Conservation (phyloP, 2,329 filamentous ascomycete genomes). For the Penicillium sp. region DNA sequence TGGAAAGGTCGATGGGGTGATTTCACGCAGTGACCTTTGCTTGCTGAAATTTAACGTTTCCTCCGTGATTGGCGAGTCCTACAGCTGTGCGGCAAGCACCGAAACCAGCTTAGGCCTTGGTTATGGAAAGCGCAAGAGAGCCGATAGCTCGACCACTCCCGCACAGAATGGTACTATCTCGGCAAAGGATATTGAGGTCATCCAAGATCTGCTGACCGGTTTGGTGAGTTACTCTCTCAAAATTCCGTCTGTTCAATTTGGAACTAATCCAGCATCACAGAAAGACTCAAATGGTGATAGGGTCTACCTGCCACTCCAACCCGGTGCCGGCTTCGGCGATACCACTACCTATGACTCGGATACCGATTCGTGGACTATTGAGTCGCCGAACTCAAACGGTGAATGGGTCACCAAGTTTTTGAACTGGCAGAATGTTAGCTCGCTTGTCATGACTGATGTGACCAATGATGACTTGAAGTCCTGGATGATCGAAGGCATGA, state of each 20-base stretch:
- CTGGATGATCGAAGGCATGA: conserved; percentile 39
- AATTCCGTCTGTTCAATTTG: conserved; percentile 8
- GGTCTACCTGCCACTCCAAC: too few relatives aligned
- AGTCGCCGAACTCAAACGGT: too few relatives aligned
- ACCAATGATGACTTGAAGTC: conserved; percentile 53
- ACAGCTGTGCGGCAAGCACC: conserved; percentile 41
- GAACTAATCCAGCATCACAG: too few relatives aligned
- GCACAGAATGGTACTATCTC: conserved; percentile 33
- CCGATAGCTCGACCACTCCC: conserved; percentile 7
- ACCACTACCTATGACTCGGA: too few relatives aligned
- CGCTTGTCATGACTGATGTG: conserved; percentile 10
- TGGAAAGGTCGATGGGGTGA: conserved; percentile 55
- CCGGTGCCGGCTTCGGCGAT: too few relatives aligned
- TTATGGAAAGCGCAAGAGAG: not conserved
- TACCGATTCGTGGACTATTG: too few relatives aligned
- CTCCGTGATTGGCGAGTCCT: conserved; percentile 48
- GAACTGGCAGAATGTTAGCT: too few relatives aligned
- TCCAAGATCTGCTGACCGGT: conserved; percentile 37
- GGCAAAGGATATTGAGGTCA: conserved; percentile 31
- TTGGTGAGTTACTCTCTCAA: conserved; percentile 39
- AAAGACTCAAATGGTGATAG: conserved; percentile 46
- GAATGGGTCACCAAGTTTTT: too few relatives aligned
- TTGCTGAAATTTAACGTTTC: conserved; percentile 48
- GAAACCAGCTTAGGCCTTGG: conserved; percentile 29
- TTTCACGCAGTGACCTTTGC: conserved; percentile 53